Conservation (phyloP, 805 yeast species). For the Candida methanosorbosa region DNA sequence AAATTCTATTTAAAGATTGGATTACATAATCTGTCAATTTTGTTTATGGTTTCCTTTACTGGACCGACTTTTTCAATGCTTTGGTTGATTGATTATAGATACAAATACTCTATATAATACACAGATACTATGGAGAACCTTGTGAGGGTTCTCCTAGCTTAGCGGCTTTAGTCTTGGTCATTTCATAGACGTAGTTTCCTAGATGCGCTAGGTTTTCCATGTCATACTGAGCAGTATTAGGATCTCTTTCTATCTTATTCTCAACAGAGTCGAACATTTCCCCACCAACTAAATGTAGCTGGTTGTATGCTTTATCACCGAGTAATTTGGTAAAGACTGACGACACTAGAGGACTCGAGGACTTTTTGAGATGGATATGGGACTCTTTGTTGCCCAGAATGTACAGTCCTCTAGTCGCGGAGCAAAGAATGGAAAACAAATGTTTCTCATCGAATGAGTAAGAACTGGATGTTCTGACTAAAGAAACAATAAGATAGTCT, state of each 20-base stretch:
- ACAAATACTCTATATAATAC: too few relatives aligned
- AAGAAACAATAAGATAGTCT: slow-evolving; percentile 25
- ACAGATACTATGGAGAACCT: too few relatives aligned
- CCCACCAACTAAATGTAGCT: slow-evolving; percentile 10
- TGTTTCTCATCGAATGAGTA: slow-evolving; percentile 11
- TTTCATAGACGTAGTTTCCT: slow-evolving; percentile 14
- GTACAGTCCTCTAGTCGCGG: background rate
- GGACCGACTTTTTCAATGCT: too few relatives aligned
- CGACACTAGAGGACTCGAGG: background rate
- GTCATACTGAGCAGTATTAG: slow-evolving; percentile 1
- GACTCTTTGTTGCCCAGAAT: background rate
- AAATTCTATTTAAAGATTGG: too few relatives aligned
- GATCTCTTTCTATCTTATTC: background rate
- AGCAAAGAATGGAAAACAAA: background rate
- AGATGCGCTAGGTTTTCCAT: slow-evolving; percentile 17
- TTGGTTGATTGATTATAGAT: too few relatives aligned
- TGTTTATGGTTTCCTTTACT: too few relatives aligned
- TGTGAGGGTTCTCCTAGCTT: too few relatives aligned
- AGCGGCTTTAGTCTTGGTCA: slow-evolving; percentile 7
- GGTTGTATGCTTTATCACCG: background rate
- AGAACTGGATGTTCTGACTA: slow-evolving; percentile 22
- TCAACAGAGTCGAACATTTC: slow-evolving; percentile 4
- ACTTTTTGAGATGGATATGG: background rate
- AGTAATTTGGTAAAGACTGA: too few relatives aligned
- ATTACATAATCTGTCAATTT: too few relatives aligned